Percentiles rank a stretch among this genome's conserved stretches.
Conservation (phyloP, 2,329 filamentous ascomycete species). For the Aspergillus oerlinghausenensis region DNA sequence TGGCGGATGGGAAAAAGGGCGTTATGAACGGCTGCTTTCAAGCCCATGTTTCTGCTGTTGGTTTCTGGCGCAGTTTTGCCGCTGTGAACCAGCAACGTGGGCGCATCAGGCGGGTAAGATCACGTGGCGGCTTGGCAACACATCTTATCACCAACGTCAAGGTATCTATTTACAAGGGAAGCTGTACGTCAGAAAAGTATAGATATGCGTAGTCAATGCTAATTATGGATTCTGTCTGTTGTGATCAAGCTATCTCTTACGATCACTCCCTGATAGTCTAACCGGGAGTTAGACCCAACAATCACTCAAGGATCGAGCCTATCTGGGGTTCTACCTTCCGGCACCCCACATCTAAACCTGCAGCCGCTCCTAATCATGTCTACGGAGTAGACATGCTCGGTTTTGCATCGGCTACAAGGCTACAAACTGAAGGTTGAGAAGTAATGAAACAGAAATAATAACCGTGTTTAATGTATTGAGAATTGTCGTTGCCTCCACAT, state of each 20-base stretch:
- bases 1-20: slow-evolving; percentile 27
- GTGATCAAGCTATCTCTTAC: background rate
- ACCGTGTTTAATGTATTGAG: background rate
- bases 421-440: background rate
- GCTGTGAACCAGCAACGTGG: background rate
- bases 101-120: background rate
- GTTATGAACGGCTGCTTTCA: slow-evolving; percentile 40
- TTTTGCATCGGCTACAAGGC: background rate
- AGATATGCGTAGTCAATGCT: background rate
- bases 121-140: slow-evolving; percentile 15
- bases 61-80: slow-evolving; percentile 6
- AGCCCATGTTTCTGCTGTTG: slow-evolving; percentile 24
- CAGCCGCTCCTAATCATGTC: no score
- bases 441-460: background rate
- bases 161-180: background rate
- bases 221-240: background rate
- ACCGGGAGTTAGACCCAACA: no score
- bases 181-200: background rate
- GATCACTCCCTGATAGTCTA: background rate
- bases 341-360: no score
- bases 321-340: no score
- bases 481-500: background rate
- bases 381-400: background rate
- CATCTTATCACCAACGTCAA: background rate
- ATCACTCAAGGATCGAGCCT: no score